These are phyloP conservation scores for Aspergillus tamarii DNA, from an alignment of 2,329 filamentous ascomycete species.

Conservation along the genomic window DNA sequence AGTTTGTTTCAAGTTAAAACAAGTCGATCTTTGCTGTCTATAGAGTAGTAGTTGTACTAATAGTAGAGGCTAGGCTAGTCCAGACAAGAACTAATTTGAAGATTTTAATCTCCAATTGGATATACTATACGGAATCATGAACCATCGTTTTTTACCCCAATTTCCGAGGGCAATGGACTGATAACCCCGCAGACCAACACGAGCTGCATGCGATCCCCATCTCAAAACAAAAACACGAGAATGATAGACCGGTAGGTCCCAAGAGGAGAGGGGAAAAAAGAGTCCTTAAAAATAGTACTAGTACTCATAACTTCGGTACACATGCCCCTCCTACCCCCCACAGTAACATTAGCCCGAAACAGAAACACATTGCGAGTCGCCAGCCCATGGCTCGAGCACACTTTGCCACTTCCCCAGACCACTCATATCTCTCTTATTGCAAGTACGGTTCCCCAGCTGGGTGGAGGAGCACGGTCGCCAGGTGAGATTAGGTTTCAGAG, in stretches of 20 bases:
- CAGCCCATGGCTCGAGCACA: background rate
- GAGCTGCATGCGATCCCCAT: background rate
- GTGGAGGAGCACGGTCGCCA: background rate
- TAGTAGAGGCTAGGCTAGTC: background rate
- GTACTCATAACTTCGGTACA: background rate
- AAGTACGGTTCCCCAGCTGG: too few species aligned
- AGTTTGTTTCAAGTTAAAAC: background rate
- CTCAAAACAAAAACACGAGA: background rate
- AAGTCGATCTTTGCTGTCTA: background rate
- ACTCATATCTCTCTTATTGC: background rate
- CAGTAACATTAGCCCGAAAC: background rate
- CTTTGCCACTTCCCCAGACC: conserved; percentile 7
- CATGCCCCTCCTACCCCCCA: background rate
- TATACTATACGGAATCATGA: too few species aligned
- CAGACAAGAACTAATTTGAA: background rate
- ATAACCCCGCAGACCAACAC: too few species aligned
- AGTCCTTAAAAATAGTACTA: background rate
- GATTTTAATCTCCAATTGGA: too few species aligned
- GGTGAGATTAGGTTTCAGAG: background rate
- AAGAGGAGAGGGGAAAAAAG: background rate
- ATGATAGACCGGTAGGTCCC: too few species aligned
- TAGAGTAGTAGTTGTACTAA: background rate
- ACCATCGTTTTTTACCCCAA: too few species aligned
- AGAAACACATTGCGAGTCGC: background rate
- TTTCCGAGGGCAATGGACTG: too few species aligned